phyloP scores from a whole-genome alignment of 768 basidiomycete genomes.

The Daedalea quercina region DNA sequence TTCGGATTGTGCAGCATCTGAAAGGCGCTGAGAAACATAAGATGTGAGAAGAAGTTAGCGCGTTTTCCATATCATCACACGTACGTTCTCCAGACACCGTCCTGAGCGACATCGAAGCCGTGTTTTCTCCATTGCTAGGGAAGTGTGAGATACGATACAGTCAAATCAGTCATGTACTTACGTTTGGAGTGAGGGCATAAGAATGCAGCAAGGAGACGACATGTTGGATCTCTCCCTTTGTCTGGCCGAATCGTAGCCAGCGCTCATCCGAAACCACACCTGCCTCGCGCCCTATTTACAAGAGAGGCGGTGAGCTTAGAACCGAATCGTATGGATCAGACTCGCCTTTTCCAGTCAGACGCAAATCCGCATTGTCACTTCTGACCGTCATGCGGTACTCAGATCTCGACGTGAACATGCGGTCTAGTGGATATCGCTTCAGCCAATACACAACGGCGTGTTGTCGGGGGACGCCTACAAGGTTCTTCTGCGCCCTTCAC shows the following conservation, averaged over 20 bases:
- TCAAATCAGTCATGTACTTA: constrained; percentile 9
- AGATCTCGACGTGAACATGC: constrained; percentile 90
- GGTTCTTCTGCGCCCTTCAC: constrained; percentile 89
- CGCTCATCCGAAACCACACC: constrained; percentile 39
- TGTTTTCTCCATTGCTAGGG: constrained; percentile 33
- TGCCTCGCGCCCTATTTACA: constrained; percentile 26
- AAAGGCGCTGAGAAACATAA: constrained; percentile 49
- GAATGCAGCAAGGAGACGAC: constrained; percentile 30
- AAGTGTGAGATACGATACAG: neutral
- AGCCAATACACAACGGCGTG: neutral
- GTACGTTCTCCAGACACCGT: constrained; percentile 41
- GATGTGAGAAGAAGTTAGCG: constrained; percentile 2
- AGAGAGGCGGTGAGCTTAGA: neutral
- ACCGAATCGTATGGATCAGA: neutral
- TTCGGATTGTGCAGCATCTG: constrained; percentile 61
- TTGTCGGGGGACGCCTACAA: constrained; percentile 42
- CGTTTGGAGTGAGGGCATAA: constrained; percentile 35
- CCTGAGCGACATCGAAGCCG: constrained; percentile 35
- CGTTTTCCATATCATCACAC: neutral
- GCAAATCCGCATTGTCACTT: constrained; percentile 83
- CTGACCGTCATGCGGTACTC: constrained; percentile 87
- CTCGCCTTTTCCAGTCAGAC: constrained; percentile 71
- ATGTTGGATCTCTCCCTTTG: constrained; percentile 27
- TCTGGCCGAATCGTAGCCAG: constrained; percentile 32
- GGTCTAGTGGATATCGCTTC: constrained; percentile 40